Evolutionary conservation across 106 monocot species (phyloP), one percentile per base, ranked within the genome.

Genomic region (Dioscorea dumetorum): DNA sequence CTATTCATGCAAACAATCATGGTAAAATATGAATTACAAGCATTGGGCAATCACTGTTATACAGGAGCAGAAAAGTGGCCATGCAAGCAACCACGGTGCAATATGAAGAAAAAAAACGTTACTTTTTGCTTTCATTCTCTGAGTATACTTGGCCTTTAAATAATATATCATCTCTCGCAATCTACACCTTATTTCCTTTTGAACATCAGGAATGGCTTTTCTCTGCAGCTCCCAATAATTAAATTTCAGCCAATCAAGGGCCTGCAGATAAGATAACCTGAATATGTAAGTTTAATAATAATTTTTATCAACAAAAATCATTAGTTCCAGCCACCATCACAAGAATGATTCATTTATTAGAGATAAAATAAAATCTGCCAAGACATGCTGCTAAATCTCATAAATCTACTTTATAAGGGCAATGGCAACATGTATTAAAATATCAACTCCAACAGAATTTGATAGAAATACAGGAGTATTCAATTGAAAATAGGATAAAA

Each of bases 241-340:
- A 57, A 62, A 70, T 48, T 80, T 85, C 67, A 97, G 63, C 91
- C 91, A 97, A 71, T 89, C 88, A 69, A 97, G 49, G 57, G 84
- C 95, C 95, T 97, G 82, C 68, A 72, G 24, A 59, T 54, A 67
- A 80, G 13, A 75, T 57, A 18, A 71, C 23, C 59, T 70, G 23
- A 58, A 71, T 50, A 48, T 53, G 57, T 57, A 7, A 68, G 61
- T 61, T 18, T 33, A 67, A 50, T 6, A 41, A 33, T 21, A 61
- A n/a, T 28, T 28, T 11, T 15, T 31, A 3, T 41, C 6, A 41
- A 41, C 9, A 41, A 41, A 41, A 6, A 41, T 41, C 41, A 41
- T 41, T 3, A 41, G 41, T 41, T 8, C 5, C 10, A 10, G 3
- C 10, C 41, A 41, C 41, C 41, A 41, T 10, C 41, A 8, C 41